Conservation (phyloP, 2,329 filamentous ascomycete species). For the Aureobasidium musti region DNA sequence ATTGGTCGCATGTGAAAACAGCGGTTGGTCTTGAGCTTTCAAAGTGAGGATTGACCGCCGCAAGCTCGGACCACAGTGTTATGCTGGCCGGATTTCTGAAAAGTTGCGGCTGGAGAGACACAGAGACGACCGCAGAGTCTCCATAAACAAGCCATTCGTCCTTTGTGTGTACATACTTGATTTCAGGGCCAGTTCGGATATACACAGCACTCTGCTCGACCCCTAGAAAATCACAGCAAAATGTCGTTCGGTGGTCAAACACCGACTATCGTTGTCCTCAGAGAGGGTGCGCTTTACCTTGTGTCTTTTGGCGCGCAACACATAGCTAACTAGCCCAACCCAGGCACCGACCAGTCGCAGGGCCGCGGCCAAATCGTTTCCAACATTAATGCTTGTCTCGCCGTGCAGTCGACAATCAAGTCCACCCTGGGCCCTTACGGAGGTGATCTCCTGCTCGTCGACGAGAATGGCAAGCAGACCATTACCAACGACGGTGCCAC, state of each 20-base stretch:
- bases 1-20: not conserved
- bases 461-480: slow-evolving; percentile 91
- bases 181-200: not conserved
- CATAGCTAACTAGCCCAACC: slow-evolving; percentile 17
- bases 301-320: slow-evolving; percentile 29
- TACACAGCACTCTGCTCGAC: not conserved
- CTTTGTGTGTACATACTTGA: slow-evolving; percentile 1
- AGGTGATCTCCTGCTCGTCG: slow-evolving; percentile 92
- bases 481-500: slow-evolving; percentile 99
- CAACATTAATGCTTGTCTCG: slow-evolving; percentile 97
- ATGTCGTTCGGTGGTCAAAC: slow-evolving; percentile 99
- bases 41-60: not conserved
- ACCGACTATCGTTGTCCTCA: slow-evolving; percentile 96
- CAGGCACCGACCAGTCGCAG: slow-evolving; percentile 96
- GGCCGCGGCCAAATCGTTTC: slow-evolving; percentile 95
- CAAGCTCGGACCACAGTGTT: slow-evolving; percentile 20
- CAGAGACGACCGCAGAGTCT: slow-evolving; percentile 8
- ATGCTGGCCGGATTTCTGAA: slow-evolving; percentile 13
- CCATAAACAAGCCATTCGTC: slow-evolving; percentile 6
- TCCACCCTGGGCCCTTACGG: slow-evolving; percentile 95
- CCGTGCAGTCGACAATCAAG: slow-evolving; percentile 94
- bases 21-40: not conserved
- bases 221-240: not conserved
- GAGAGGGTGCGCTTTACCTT: slow-evolving; percentile 71
- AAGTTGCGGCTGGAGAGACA: slow-evolving; percentile 13